Percentiles rank a stretch among this genome's conserved stretches.
Evolutionary conservation across 495 filamentous ascomycete genomes (phyloP).

Genomic region (Xylaria venustula): DNA sequence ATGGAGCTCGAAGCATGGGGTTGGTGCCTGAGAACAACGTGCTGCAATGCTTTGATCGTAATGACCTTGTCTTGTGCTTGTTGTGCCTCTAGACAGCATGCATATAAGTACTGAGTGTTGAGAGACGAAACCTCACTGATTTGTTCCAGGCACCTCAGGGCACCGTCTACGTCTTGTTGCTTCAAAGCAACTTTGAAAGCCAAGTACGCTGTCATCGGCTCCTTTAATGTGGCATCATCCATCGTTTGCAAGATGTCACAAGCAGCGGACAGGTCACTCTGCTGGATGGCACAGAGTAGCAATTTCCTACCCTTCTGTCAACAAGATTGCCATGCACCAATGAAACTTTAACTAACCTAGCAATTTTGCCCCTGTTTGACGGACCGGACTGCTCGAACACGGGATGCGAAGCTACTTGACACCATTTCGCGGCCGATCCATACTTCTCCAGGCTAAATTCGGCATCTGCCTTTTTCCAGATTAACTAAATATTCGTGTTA

Average conservation of each 20-base stretch:
- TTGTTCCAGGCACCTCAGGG: constrained; percentile 29
- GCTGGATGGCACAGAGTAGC: constrained; percentile 62
- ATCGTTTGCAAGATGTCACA: constrained; percentile 57
- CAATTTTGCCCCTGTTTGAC: constrained; percentile 64
- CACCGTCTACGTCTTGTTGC: constrained; percentile 56
- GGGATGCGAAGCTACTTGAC: constrained; percentile 61
- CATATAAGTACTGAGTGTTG: constrained; percentile 64
- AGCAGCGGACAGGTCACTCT: constrained; percentile 52
- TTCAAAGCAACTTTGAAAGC: constrained; percentile 72
- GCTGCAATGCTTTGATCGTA: constrained; percentile 57
- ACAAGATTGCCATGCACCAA: too few species aligned
- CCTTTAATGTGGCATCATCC: constrained; percentile 53
- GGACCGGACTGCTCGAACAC: constrained; percentile 64
- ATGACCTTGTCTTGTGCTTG: constrained; percentile 57
- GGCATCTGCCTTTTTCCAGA: constrained; percentile 74
- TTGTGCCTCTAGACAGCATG: constrained; percentile 75
- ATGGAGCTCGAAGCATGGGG: constrained; percentile 51
- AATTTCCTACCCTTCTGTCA: constrained; percentile 55
- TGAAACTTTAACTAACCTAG: constrained; percentile 57
- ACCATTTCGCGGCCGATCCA: constrained; percentile 66
- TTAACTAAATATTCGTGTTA: constrained; percentile 57
- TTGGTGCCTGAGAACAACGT: constrained; percentile 49
- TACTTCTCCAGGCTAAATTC: constrained; percentile 52
- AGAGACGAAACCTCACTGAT: constrained; percentile 27
- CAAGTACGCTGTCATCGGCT: constrained; percentile 67